Percentiles rank a stretch among this genome's conserved stretches.
Evolutionary conservation across 305 asterid genomes (phyloP).

Genomic region (Fraxinus floribunda): DNA sequence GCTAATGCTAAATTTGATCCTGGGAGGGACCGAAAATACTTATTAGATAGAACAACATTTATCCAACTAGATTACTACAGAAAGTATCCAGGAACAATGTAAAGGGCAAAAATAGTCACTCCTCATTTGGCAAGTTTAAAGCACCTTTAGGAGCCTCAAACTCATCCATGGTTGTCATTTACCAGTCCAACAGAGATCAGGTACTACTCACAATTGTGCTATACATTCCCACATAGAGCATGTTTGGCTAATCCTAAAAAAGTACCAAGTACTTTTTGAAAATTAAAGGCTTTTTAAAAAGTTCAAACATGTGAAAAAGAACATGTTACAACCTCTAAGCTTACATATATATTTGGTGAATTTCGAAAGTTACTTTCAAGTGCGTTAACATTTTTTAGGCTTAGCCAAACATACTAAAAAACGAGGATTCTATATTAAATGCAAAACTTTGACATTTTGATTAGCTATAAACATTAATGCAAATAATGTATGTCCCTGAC

Average conservation of each 20-base stretch:
- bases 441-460: neutral
- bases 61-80: neutral
- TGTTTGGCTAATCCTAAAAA: neutral
- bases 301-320: neutral
- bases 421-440: neutral
- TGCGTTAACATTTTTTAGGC: neutral
- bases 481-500: neutral
- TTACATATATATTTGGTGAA: neutral
- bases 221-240: slow-evolving; percentile 1
- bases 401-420: neutral
- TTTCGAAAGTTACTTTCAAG: neutral
- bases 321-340: neutral
- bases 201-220: neutral
- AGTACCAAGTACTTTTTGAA: neutral
- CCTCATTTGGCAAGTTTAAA: neutral
- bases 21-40: slow-evolving; percentile 26
- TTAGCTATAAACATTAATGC: neutral
- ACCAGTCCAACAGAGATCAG: neutral
- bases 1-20: slow-evolving; percentile 39
- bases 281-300: neutral
- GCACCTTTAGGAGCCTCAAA: slow-evolving; percentile 1
- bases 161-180: neutral
- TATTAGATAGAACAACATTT: slow-evolving; percentile 1
- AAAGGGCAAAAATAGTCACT: neutral
- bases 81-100: neutral